Evolutionary conservation across 1,284 basidiomycete species (phyloP).

Genomic region (Apiotrichum laibachii): DNA sequence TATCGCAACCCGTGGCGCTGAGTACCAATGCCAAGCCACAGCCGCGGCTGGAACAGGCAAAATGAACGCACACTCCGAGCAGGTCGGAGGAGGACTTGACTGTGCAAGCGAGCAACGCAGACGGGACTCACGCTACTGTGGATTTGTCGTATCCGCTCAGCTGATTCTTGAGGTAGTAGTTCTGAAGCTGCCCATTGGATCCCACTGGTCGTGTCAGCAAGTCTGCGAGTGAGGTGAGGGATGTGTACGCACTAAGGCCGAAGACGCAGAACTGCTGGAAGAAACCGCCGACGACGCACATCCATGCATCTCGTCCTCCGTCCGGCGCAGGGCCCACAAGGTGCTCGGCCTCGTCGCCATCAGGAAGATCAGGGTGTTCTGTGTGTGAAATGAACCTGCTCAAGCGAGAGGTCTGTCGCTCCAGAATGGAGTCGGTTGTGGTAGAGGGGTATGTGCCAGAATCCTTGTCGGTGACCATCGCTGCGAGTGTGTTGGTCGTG

Average conservation of each 20-base stretch:
- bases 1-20: neutral
- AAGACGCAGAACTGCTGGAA: conserved; percentile 44
- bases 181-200: conserved; percentile 41
- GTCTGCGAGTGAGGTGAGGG: neutral
- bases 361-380: too few species aligned
- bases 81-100: neutral
- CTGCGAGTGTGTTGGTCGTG: too few species aligned
- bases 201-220: conserved; percentile 29
- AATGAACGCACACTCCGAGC: too few species aligned
- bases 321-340: conserved; percentile 44
- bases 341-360: too few species aligned
- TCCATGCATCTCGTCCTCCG: conserved; percentile 47
- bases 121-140: conserved; percentile 36
- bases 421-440: too few species aligned
- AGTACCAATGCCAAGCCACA: too few species aligned
- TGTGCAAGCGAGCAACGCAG: neutral
- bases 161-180: conserved; percentile 43
- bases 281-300: conserved; percentile 37
- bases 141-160: conserved; percentile 35
- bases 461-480: too few species aligned
- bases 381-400: too few species aligned
- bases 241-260: conserved; percentile 39
- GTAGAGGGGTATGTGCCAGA: too few species aligned
- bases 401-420: too few species aligned
- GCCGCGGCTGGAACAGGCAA: too few species aligned